Evolutionary conservation across 2,329 filamentous ascomycete genomes (phyloP), one percentile per base, ranked within the genome.

Genomic region (Claviceps sp.): DNA sequence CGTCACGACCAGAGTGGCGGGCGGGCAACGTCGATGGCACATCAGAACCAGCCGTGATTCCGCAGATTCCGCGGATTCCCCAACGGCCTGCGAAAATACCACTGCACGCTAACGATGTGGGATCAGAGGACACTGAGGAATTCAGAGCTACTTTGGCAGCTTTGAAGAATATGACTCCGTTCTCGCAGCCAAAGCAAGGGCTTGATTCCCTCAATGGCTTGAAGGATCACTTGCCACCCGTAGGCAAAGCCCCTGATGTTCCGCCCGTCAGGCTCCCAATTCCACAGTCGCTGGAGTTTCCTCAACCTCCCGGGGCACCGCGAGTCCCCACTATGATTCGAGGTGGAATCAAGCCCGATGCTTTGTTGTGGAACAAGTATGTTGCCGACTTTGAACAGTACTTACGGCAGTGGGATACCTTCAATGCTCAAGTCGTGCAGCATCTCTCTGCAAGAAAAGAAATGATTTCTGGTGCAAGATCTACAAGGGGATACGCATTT

Each of bases 1-100:
- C 79, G 0, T 74, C 76, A 2, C 70, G 78, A 42, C 75, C 75
- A 4, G 78, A 82, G 53, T 82, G 79, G 79, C 69, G 78, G 46
- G 69, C 77, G 2, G 77, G 77, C 3, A 67, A 78, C 52, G 63
- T 69, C 3, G 61, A 63, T 3, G 55, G 54, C 1, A 49, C 58
- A 4, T 62, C 64, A 5, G 63, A 64, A 9, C 57, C 57, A 4
- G 57, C 61, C 9, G 54, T 54, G 13, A 9, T 34, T 34, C 30
- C 30, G 30, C 30, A 34, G 30, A 34, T 34, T 9, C 26, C 26
- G 26, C 26, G 26, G 26, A 54, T 59, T 16, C 53, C 56, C 22
- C 42, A 52, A 22, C 55, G 54, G 20, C 52, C 57, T 14, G 55
- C 55, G 6, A 48, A 56, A 37, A 50, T 56, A 0, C 59, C 55